Percentiles rank a stretch among this genome's conserved stretches.
Evolutionary conservation across 2,329 filamentous ascomycete species (phyloP).

Genomic region (Colletotrichum navitas): DNA sequence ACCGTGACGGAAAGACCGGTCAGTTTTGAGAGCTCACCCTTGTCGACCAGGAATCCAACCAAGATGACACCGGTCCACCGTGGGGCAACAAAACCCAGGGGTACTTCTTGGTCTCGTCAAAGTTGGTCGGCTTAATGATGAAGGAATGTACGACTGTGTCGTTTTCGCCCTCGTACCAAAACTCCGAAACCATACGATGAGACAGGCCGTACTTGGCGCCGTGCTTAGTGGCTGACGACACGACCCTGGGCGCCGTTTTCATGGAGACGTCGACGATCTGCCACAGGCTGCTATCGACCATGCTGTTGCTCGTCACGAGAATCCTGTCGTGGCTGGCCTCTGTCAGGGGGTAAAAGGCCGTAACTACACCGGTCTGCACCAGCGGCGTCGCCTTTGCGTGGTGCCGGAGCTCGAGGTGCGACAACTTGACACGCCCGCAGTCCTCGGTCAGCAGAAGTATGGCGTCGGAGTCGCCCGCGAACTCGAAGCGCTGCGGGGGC

Average conservation of each 20-base stretch:
- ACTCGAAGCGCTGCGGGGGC: constrained; percentile 51
- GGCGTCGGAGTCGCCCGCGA: constrained; percentile 50
- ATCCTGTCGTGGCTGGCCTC: constrained; percentile 48
- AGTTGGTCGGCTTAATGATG: constrained; percentile 54
- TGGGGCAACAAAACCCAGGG: constrained; percentile 56
- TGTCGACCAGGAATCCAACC: constrained; percentile 66
- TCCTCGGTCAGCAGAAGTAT: constrained; percentile 52
- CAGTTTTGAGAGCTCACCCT: constrained; percentile 47
- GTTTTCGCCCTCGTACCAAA: constrained; percentile 56
- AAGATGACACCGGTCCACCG: constrained; percentile 59
- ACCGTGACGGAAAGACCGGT: neutral
- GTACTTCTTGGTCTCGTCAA: constrained; percentile 53
- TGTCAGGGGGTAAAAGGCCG: constrained; percentile 47
- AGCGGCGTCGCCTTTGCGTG: constrained; percentile 47
- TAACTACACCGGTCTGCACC: constrained; percentile 47
- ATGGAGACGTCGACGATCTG: constrained; percentile 50
- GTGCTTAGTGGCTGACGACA: constrained; percentile 50
- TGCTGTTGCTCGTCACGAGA: constrained; percentile 53
- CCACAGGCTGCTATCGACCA: constrained; percentile 55
- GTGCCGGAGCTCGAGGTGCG: constrained; percentile 50
- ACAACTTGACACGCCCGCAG: constrained; percentile 51
- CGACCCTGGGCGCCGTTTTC: constrained; percentile 43
- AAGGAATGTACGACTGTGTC: constrained; percentile 55
- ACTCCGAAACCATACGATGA: constrained; percentile 54
- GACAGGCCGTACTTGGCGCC: constrained; percentile 52